Percentiles rank a stretch among this genome's conserved stretches.
Evolutionary conservation across 169 alveolate species (phyloP).

Genomic region (Perkinsus olseni): DNA sequence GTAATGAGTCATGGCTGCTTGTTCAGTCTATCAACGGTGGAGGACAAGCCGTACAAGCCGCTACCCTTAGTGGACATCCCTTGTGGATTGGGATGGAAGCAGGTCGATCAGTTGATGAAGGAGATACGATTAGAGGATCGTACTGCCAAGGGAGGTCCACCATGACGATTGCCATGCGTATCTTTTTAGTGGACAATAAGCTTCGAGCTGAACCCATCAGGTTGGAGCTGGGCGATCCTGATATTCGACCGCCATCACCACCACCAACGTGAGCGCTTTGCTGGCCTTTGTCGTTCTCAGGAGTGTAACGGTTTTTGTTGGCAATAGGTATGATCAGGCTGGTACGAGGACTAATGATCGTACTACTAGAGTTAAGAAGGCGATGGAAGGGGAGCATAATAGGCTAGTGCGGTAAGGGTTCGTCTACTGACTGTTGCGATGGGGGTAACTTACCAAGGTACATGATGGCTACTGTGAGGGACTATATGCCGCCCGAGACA

Average conservation of each 20-base stretch:
- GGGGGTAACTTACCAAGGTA: slow-evolving; percentile 6
- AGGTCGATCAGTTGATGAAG: slow-evolving; percentile 65
- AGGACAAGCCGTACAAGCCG: slow-evolving; percentile 49
- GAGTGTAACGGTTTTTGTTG: background rate
- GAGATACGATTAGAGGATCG: slow-evolving; percentile 62
- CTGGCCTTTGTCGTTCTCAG: background rate
- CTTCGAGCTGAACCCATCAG: background rate
- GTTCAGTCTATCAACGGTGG: background rate
- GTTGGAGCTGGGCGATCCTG: slow-evolving; percentile 76
- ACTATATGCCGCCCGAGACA: slow-evolving; percentile 62
- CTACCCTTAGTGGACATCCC: slow-evolving; percentile 68
- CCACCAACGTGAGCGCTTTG: slow-evolving; percentile 59
- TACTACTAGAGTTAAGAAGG: slow-evolving; percentile 51
- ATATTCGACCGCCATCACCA: slow-evolving; percentile 80
- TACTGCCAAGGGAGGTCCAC: background rate
- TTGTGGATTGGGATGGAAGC: slow-evolving; percentile 64
- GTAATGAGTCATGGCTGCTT: background rate
- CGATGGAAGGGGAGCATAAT: slow-evolving; percentile 72
- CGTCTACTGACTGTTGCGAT: background rate
- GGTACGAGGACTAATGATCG: background rate
- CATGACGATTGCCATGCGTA: slow-evolving; percentile 35
- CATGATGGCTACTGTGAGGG: slow-evolving; percentile 64
- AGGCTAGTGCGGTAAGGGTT: slow-evolving; percentile 53
- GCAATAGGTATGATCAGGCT: background rate
- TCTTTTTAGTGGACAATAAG: background rate